These are phyloP conservation scores for Termitomyces sp. DNA, from an alignment of 768 basidiomycete genomes.

Conservation along the genomic window DNA sequence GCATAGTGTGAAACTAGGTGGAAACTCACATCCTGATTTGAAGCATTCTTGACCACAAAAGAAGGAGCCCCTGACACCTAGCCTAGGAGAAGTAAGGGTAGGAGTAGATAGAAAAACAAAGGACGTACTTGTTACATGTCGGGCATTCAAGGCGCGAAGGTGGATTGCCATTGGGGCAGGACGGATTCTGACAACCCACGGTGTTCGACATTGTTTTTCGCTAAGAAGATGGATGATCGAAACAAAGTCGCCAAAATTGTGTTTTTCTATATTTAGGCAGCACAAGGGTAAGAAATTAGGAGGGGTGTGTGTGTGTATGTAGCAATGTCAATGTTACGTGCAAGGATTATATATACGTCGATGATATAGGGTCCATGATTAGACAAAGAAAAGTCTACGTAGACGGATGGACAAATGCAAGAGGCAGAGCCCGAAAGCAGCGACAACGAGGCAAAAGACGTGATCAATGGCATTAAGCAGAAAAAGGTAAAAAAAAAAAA, in stretches of 20 bases:
- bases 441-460: conserved; percentile 31
- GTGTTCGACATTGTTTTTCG: not conserved
- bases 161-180: conserved; percentile 77
- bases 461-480: conserved; percentile 28
- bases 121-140: conserved; percentile 81
- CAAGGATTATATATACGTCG: conserved; percentile 20
- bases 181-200: conserved; percentile 60
- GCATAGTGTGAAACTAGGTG: not conserved
- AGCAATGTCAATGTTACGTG: conserved; percentile 15
- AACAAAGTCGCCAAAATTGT: conserved; percentile 2
- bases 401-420: conserved; percentile 8
- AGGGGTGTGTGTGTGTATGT: conserved; percentile 6
- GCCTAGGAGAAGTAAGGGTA: conserved; percentile 33
- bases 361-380: conserved; percentile 17
- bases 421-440: no score
- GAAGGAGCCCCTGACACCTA: conserved; percentile 78
- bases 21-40: conserved; percentile 81
- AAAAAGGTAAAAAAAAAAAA: no score
- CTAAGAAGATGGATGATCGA: conserved; percentile 9
- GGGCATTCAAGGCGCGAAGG: conserved; percentile 88
- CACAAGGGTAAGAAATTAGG: conserved; percentile 3
- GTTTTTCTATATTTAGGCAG: conserved; percentile 10
- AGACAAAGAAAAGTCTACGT: conserved; percentile 3
- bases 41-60: conserved; percentile 97
- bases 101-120: conserved; percentile 4